phyloP scores from a whole-genome alignment of 140 eudicot species.

The Erigeron philadelphicus region DNA sequence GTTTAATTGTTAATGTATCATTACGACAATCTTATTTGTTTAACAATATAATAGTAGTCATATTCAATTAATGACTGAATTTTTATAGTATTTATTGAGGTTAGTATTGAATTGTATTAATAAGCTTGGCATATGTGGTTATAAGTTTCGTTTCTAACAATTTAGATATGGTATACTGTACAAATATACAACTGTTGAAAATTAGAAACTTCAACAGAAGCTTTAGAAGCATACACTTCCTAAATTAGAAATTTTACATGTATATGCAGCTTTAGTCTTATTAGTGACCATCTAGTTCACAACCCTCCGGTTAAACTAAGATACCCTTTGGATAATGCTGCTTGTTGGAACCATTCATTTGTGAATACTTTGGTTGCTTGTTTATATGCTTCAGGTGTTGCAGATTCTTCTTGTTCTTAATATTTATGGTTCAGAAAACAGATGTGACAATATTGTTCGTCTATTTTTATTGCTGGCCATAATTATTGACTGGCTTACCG shows the following conservation, averaged over 20 bases:
- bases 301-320: neutral
- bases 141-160: neutral
- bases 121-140: neutral
- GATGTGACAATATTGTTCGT: slow-evolving; percentile 20
- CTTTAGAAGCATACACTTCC: too few relatives aligned
- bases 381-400: too few relatives aligned
- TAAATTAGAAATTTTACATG: too few relatives aligned
- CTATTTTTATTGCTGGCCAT: slow-evolving; percentile 17
- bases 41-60: too few relatives aligned
- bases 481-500: slow-evolving; percentile 29
- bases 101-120: neutral
- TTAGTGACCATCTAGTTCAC: neutral
- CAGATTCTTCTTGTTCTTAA: too few relatives aligned
- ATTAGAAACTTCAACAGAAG: too few relatives aligned
- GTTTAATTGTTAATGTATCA: too few relatives aligned
- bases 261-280: too few relatives aligned
- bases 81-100: neutral
- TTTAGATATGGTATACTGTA: neutral
- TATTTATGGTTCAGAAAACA: slow-evolving; percentile 9
- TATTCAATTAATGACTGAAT: too few relatives aligned
- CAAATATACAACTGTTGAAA: neutral
- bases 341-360: slow-evolving; percentile 21
- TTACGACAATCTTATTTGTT: too few relatives aligned
- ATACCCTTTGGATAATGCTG: slow-evolving; percentile 15
- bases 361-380: neutral